Evolutionary conservation across 2,329 filamentous ascomycete genomes (phyloP), one percentile per base, ranked within the genome.

Genomic region (Dothidotthia symphoricarpi): DNA sequence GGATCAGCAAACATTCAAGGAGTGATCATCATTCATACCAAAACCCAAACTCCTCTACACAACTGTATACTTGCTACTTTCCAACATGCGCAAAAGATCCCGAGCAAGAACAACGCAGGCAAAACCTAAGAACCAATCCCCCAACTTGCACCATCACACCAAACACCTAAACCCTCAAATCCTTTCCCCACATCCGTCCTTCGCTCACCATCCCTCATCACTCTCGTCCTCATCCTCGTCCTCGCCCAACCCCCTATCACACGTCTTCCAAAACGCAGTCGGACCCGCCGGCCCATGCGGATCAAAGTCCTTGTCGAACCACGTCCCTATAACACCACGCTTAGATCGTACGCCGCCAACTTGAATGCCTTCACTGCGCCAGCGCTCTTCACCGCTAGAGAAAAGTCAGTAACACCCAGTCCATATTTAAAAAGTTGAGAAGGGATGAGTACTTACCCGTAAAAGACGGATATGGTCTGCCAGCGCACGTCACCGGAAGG

Each of bases 341-440:
- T 76, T 79, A 5, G 82, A 83, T 32, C 71, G 67, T 1, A 80
- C 53, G 0, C 86, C 86, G 9, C 86, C 86, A 4, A 90, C 65
- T 63, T 91, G 86, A 5, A 90, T 72, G 7, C 83, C 79, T 67
- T 91, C 86, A 55, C 81, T 85, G n/a, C 79, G 76, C 86, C 86
- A 90, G 15, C 84, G 72, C 55, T 85, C 81, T 48, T 86, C 75
- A 31, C 83, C 81, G 49, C 75, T 68, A 42, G 29, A 9, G 19
- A 22, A 22, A 36, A 8, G 36, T 63, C 31, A 63, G 53, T 48
- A 53, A 51, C 46, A 51, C 31, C 42, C 46, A 31, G 15, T 24
- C 8, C 34, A n/a, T 8, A 6, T 3, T 11, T 7, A 25, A 31
- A 3, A 8, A 8, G 5, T 15, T 9, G 6, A 38, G 12, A 1